These are phyloP conservation scores for Chaetomiaceae sp. DNA, from an alignment of 2,329 filamentous ascomycete species.

Conservation along the genomic window DNA sequence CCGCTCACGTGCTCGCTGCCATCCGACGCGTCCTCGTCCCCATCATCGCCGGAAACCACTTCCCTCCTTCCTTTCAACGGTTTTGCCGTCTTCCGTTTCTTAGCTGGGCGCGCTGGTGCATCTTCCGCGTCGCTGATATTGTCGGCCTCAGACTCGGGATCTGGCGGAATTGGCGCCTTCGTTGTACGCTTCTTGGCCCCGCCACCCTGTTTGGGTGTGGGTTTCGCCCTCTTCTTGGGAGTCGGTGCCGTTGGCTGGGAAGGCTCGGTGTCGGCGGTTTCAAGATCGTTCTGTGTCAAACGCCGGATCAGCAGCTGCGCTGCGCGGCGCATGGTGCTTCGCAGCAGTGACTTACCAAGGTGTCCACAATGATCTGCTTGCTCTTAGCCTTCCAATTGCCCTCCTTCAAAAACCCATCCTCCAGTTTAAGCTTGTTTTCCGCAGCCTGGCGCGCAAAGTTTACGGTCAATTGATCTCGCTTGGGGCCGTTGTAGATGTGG, in stretches of 20 bases:
- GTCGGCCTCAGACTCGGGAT: slow-evolving; percentile 5
- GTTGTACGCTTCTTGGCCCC: slow-evolving; percentile 26
- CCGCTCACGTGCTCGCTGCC: slow-evolving; percentile 48
- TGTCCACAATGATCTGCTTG: slow-evolving; percentile 52
- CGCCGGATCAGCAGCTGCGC: slow-evolving; percentile 13
- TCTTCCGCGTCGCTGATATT: slow-evolving; percentile 25
- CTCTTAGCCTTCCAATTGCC: slow-evolving; percentile 55
- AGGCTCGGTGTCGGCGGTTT: slow-evolving; percentile 17
- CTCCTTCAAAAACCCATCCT: slow-evolving; percentile 47
- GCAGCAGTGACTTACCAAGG: slow-evolving; percentile 44
- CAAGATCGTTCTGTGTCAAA: slow-evolving; percentile 9
- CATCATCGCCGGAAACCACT: slow-evolving; percentile 11
- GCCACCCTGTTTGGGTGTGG: slow-evolving; percentile 27
- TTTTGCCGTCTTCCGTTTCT: slow-evolving; percentile 31
- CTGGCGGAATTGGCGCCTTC: slow-evolving; percentile 20
- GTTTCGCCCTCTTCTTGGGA: slow-evolving; percentile 10
- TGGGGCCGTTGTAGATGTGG: slow-evolving; percentile 40
- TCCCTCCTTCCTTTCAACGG: slow-evolving; percentile 25
- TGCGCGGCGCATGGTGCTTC: too few relatives aligned
- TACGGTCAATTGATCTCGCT: slow-evolving; percentile 48
- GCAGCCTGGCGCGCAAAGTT: slow-evolving; percentile 52
- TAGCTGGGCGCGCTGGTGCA: slow-evolving; percentile 25
- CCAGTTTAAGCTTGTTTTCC: slow-evolving; percentile 46
- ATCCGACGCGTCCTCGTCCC: slow-evolving; percentile 23
- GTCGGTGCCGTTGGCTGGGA: slow-evolving; percentile 14